These are phyloP conservation scores for Ramichloridium luteum DNA, from an alignment of 2,329 filamentous ascomycete genomes.

Conservation along the genomic window DNA sequence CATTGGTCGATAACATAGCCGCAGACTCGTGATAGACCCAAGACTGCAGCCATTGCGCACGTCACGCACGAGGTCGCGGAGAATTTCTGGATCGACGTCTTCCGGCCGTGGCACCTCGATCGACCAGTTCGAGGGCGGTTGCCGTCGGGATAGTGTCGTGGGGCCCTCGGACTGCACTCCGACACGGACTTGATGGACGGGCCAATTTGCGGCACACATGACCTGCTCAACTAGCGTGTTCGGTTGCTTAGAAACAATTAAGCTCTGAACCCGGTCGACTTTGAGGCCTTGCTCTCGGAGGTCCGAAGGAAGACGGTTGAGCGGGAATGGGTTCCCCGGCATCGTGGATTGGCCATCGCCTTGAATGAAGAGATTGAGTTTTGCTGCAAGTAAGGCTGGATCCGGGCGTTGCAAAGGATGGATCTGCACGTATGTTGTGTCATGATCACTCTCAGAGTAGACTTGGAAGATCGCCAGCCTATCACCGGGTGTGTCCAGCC, in stretches of 20 bases:
- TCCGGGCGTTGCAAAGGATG: neutral
- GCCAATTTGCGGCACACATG: constrained; percentile 6
- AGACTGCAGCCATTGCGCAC: constrained; percentile 8
- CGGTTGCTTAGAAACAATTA: constrained; percentile 9
- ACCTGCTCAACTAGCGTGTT: constrained; percentile 8
- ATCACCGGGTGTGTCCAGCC: constrained; percentile 8
- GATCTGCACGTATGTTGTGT: neutral
- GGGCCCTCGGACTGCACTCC: constrained; percentile 5
- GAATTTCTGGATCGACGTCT: constrained; percentile 6
- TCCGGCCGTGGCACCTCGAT: constrained; percentile 5
- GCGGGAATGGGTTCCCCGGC: too few species aligned
- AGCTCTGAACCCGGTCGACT: constrained; percentile 5
- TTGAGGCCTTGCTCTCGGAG: constrained; percentile 6
- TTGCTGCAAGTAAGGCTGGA: neutral
- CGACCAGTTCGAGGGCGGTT: constrained; percentile 5
- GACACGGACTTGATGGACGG: constrained; percentile 10
- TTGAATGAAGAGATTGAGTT: too few species aligned
- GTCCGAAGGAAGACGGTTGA: too few species aligned
- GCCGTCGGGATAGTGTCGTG: neutral
- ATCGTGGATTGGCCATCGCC: too few species aligned
- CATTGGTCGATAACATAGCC: constrained; percentile 22
- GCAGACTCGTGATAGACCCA: constrained; percentile 17
- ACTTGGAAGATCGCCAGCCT: constrained; percentile 7
- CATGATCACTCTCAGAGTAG: neutral
- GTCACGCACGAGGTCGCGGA: constrained; percentile 10